These are phyloP conservation scores for Starmerella bombi DNA, from an alignment of 805 yeast genomes.

Conservation along the genomic window DNA sequence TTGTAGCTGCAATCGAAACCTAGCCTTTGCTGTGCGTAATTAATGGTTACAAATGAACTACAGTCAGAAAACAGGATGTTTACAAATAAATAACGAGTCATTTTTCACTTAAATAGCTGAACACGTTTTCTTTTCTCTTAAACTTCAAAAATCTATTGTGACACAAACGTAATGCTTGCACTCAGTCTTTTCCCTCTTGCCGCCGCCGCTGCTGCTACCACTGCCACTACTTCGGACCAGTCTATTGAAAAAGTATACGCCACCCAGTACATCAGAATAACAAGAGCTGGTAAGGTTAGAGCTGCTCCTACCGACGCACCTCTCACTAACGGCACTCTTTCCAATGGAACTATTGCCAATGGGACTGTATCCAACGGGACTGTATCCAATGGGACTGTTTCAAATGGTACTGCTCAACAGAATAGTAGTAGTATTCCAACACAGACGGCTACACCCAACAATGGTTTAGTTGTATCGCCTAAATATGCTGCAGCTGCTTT, in stretches of 20 bases:
- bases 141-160: neutral
- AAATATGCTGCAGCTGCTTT: slow-evolving; percentile 5
- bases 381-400: neutral
- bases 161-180: too few species aligned
- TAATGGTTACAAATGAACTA: neutral
- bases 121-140: neutral
- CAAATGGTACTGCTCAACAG: neutral
- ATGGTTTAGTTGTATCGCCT: neutral
- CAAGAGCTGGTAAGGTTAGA: slow-evolving; percentile 1
- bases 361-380: neutral
- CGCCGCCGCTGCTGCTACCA: slow-evolving; percentile 2
- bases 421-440: too few species aligned
- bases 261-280: slow-evolving; percentile 9
- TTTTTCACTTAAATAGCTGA: too few species aligned
- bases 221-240: too few species aligned
- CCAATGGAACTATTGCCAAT: neutral
- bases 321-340: neutral
- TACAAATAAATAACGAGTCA: neutral
- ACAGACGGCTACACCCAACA: neutral
- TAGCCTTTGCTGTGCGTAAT: neutral
- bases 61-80: too few species aligned
- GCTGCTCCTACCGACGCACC: slow-evolving; percentile 2
- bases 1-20: neutral
- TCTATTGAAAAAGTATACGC: too few species aligned
- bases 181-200: slow-evolving; percentile 3